Conservation (phyloP, 2,329 filamentous ascomycete species). For the Epichloe gansuensis region DNA sequence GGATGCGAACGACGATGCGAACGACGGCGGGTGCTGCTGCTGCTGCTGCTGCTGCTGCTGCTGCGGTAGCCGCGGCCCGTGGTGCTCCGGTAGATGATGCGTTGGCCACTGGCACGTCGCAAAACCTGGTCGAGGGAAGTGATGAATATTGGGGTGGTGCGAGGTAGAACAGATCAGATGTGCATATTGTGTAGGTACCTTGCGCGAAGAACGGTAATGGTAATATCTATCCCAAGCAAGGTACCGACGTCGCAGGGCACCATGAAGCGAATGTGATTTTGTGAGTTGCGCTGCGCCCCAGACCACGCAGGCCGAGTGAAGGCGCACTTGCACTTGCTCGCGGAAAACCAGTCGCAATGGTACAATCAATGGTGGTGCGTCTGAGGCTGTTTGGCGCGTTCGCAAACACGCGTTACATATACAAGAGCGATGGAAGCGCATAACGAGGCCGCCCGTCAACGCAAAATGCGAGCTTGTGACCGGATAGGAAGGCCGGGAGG, state of each 20-base stretch:
- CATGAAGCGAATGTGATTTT: background rate
- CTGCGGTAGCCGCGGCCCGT: background rate
- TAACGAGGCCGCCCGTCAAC: background rate
- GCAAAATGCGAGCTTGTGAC: background rate
- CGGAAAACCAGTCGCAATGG: background rate
- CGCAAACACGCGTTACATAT: background rate
- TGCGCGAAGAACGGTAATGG: background rate
- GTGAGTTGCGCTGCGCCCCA: background rate
- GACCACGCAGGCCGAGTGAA: background rate
- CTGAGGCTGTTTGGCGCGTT: background rate
- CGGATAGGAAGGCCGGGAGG: background rate
- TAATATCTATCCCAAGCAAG: background rate
- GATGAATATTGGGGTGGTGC: conserved; percentile 5
- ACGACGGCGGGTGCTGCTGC: background rate
- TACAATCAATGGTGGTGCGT: background rate
- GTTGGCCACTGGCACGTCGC: background rate
- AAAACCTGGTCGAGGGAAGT: conserved; percentile 6
- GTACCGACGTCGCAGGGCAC: background rate
- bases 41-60: background rate
- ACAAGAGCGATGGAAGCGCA: background rate
- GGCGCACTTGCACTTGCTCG: conserved; percentile 7
- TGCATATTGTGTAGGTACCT: conserved; percentile 14
- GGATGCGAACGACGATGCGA: background rate
- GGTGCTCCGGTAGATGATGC: conserved; percentile 5
- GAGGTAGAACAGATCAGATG: conserved; percentile 7